These are phyloP conservation scores for Carnegiea gigantea DNA, from an alignment of 179 eudicot species.

Conservation along the genomic window DNA sequence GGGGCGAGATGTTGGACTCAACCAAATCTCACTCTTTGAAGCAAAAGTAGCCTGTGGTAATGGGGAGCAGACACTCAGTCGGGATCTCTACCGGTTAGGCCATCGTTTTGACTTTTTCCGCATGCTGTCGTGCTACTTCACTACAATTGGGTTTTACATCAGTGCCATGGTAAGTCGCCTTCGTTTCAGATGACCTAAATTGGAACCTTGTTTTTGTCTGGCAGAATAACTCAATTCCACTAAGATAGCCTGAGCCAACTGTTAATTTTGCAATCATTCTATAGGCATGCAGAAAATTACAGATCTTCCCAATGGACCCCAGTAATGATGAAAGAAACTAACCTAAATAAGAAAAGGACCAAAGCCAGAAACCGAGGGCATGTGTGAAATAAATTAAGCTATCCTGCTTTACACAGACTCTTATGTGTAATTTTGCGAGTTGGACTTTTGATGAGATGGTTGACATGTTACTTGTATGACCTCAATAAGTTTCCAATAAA, in stretches of 20 bases:
- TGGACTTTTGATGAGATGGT: not conserved
- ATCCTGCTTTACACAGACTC: not conserved
- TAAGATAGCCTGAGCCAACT: not conserved
- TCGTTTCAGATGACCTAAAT: conserved; percentile 9
- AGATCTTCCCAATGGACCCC: not conserved
- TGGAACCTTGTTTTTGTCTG: not conserved
- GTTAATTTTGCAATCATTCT: not conserved
- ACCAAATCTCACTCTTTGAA: conserved; percentile 93
- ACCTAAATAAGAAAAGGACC: not conserved
- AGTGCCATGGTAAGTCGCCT: conserved; percentile 75
- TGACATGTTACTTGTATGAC: not conserved
- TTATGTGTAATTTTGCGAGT: not conserved
- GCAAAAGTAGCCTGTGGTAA: conserved; percentile 98
- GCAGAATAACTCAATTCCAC: not conserved
- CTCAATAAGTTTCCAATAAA: not conserved
- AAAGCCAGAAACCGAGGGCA: not conserved
- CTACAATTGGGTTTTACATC: conserved; percentile 84
- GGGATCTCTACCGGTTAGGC: conserved; percentile 91
- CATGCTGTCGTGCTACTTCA: conserved; percentile 90
- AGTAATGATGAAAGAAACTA: not conserved
- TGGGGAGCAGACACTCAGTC: conserved; percentile 94
- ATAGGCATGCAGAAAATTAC: conserved; percentile 9
- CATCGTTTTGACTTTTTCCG: conserved; percentile 99
- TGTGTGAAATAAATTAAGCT: not conserved
- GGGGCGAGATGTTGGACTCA: conserved; percentile 97